These are phyloP conservation scores for Hygrophorus russula DNA, from an alignment of 768 basidiomycete species.

Conservation along the genomic window DNA sequence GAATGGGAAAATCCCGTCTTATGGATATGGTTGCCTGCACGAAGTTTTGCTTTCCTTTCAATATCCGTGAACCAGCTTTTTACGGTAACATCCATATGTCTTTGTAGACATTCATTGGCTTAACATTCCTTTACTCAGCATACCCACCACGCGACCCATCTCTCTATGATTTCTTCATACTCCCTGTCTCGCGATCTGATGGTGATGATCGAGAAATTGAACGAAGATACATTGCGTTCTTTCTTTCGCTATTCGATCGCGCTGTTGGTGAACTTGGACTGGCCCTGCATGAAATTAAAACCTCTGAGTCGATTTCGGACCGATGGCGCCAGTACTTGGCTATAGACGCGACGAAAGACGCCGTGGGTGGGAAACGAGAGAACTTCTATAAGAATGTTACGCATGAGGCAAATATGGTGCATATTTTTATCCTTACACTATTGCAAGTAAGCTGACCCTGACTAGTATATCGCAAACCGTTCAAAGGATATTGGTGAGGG, in stretches of 20 bases:
- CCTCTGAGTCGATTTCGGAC: background rate
- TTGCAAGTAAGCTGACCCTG: background rate
- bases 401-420: background rate
- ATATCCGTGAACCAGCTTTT: conserved; percentile 1
- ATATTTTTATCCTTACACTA: background rate
- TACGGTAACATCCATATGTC: background rate
- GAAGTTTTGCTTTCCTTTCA: conserved; percentile 5
- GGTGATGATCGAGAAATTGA: background rate
- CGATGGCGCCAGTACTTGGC: conserved; percentile 5
- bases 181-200: background rate
- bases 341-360: conserved; percentile 1
- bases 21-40: background rate
- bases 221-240: conserved; percentile 3
- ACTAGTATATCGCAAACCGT: background rate
- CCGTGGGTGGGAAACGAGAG: background rate
- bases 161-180: background rate
- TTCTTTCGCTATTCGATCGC: conserved; percentile 2
- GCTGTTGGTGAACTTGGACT: background rate
- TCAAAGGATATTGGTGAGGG: background rate
- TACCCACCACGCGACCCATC: conserved; percentile 1
- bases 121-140: background rate
- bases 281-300: background rate
- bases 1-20: conserved; percentile 6
- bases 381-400: conserved; percentile 3
- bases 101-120: background rate